Percentiles rank a stretch among this genome's conserved stretches.
Conservation (phyloP, 805 yeast species). For the Candida wancherniae region DNA sequence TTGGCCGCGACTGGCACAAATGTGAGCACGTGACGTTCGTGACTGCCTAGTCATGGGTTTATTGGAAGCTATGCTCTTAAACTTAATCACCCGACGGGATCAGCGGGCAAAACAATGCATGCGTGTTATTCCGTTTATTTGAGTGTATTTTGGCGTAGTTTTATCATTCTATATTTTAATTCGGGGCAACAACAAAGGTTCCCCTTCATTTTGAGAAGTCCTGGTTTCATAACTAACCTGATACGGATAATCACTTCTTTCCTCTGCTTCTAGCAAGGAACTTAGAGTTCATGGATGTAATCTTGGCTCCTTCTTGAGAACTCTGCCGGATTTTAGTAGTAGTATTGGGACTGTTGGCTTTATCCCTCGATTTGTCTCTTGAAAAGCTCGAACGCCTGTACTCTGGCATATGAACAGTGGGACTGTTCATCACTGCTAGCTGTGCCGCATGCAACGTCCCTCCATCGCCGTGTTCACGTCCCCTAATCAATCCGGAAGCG, state of each 20-base stretch:
- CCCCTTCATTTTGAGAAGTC: too few species aligned
- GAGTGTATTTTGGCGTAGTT: neutral
- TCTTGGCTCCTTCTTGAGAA: slow-evolving; percentile 17
- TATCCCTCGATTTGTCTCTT: slow-evolving; percentile 20
- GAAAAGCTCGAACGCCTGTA: slow-evolving; percentile 36
- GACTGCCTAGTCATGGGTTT: slow-evolving; percentile 10
- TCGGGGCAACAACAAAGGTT: neutral
- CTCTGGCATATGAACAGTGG: slow-evolving; percentile 19
- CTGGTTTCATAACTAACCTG: too few species aligned
- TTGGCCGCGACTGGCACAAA: slow-evolving; percentile 2
- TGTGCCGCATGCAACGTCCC: slow-evolving; percentile 42
- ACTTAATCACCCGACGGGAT: too few species aligned
- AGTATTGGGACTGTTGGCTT: slow-evolving; percentile 1
- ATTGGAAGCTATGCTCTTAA: too few species aligned
- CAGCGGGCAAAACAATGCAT: too few species aligned
- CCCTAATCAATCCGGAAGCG: slow-evolving; percentile 4
- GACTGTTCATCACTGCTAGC: slow-evolving; percentile 35
- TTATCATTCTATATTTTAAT: too few species aligned
- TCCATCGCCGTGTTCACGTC: slow-evolving; percentile 16
- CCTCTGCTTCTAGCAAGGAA: slow-evolving; percentile 54
- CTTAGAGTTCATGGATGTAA: slow-evolving; percentile 58
- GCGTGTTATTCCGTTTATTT: too few species aligned
- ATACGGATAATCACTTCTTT: slow-evolving; percentile 35
- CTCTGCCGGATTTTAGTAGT: slow-evolving; percentile 1
- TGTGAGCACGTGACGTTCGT: slow-evolving; percentile 4